Percentiles rank a stretch among this genome's conserved stretches.
Evolutionary conservation across 192 early-diverging fungal genomes (phyloP).

Genomic region (Coemansia sp.): DNA sequence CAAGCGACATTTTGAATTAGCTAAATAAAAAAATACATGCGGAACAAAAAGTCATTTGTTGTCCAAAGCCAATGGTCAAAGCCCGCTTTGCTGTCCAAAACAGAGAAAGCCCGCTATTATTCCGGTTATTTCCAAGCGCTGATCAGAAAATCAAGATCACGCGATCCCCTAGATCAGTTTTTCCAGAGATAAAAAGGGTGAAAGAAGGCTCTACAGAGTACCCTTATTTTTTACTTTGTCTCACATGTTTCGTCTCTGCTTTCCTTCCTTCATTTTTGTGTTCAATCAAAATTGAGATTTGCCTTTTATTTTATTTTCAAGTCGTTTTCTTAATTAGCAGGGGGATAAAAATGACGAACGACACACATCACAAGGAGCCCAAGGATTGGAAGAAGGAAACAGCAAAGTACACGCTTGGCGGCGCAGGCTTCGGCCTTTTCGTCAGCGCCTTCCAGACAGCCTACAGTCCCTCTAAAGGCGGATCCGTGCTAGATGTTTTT

Average conservation of each 20-base stretch:
- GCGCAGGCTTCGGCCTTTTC: conserved; percentile 65
- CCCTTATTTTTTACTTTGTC: background rate
- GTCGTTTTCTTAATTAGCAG: background rate
- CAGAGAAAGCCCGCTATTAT: too few relatives aligned
- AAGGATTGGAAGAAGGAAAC: conserved; percentile 48
- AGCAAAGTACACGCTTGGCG: conserved; percentile 48
- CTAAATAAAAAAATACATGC: too few relatives aligned
- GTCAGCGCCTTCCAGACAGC: conserved; percentile 69
- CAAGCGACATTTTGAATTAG: conserved; percentile 39
- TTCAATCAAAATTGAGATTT: conserved; percentile 2
- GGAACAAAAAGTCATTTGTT: too few relatives aligned
- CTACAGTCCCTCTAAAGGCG: conserved; percentile 40
- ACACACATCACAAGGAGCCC: conserved; percentile 12
- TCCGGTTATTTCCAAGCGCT: background rate
- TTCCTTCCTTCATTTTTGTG: conserved; percentile 8
- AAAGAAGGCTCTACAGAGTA: background rate
- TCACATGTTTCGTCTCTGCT: background rate
- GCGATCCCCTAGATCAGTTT: background rate
- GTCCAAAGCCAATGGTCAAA: too few relatives aligned
- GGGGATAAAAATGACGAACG: conserved; percentile 12
- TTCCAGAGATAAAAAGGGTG: background rate
- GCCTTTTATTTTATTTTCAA: background rate
- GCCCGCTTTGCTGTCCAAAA: too few relatives aligned
- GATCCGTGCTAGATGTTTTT: conserved; percentile 54
- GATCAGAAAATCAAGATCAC: background rate